Conservation (phyloP, 306 rosid species). For the Lablab purpureus region DNA sequence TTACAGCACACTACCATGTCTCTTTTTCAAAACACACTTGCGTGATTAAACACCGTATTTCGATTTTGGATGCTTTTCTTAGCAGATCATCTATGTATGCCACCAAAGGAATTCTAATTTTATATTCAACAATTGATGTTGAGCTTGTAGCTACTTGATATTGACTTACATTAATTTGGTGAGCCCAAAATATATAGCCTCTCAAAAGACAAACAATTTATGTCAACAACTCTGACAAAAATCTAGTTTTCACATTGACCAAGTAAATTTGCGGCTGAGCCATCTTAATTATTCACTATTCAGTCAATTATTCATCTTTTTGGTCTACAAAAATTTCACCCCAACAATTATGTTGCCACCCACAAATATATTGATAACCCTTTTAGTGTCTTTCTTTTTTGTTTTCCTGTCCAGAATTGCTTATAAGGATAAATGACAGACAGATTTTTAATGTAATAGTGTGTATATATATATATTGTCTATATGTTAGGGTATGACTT, state of each 20-base stretch:
- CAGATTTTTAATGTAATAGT: too few relatives aligned
- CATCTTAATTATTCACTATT: background rate
- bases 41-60: conserved; percentile 13
- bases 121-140: conserved; percentile 9
- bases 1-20: conserved; percentile 2
- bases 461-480: too few relatives aligned
- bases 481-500: too few relatives aligned
- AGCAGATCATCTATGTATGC: conserved; percentile 13
- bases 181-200: conserved; percentile 1
- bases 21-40: conserved; percentile 25
- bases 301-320: background rate
- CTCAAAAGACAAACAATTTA: conserved; percentile 6
- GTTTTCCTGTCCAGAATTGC: background rate
- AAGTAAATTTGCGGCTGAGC: conserved; percentile 5
- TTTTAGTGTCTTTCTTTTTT: background rate
- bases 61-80: conserved; percentile 32
- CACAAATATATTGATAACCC: background rate
- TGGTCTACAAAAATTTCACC: background rate
- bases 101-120: conserved; percentile 19
- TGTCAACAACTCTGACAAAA: background rate
- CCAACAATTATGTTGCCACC: conserved; percentile 2
- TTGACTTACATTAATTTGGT: conserved; percentile 9
- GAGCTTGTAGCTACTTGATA: background rate
- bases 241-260: background rate
- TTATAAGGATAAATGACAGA: background rate